Evolutionary conservation across 129 eudicot genomes (phyloP).

Genomic region (Helianthus annuus): DNA sequence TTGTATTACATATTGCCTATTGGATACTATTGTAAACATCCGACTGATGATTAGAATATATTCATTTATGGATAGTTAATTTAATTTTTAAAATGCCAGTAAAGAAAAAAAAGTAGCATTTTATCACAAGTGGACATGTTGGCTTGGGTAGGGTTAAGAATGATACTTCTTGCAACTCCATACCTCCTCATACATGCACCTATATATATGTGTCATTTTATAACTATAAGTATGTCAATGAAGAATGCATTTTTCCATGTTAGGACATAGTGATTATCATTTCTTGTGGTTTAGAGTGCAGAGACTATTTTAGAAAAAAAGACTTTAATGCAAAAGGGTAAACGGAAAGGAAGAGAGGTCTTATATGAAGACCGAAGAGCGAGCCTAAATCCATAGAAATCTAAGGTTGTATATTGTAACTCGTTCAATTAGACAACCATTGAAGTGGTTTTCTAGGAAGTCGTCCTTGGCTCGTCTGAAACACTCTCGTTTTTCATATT

Average conservation of each 20-base stretch:
- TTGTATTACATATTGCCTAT: constrained; percentile 19
- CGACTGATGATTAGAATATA: constrained; percentile 25
- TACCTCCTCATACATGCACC: background rate
- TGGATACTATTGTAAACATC: constrained; percentile 20
- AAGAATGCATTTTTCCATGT: constrained; percentile 14
- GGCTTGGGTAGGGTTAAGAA: constrained; percentile 20
- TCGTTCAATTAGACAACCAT: constrained; percentile 1
- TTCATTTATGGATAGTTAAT: constrained; percentile 27
- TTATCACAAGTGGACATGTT: constrained; percentile 29
- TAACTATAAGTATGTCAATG: constrained; percentile 16
- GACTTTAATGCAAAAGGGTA: constrained; percentile 4
- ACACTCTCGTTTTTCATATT: constrained; percentile 52
- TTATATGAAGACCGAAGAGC: constrained; percentile 52
- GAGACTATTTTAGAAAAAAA: too few species aligned
- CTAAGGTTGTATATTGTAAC: background rate
- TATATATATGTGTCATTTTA: constrained; percentile 28
- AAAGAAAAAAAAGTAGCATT: constrained; percentile 3
- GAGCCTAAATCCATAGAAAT: constrained; percentile 51
- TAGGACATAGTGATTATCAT: background rate
- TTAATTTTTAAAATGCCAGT: constrained; percentile 20
- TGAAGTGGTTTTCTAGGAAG: constrained; percentile 41
- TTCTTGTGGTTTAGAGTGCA: too few species aligned
- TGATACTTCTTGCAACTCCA: constrained; percentile 30
- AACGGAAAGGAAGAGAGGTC: constrained; percentile 40
- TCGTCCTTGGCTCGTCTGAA: constrained; percentile 41